Conservation (phyloP, 2,329 filamentous ascomycete species). For the Zasmidium cellare region DNA sequence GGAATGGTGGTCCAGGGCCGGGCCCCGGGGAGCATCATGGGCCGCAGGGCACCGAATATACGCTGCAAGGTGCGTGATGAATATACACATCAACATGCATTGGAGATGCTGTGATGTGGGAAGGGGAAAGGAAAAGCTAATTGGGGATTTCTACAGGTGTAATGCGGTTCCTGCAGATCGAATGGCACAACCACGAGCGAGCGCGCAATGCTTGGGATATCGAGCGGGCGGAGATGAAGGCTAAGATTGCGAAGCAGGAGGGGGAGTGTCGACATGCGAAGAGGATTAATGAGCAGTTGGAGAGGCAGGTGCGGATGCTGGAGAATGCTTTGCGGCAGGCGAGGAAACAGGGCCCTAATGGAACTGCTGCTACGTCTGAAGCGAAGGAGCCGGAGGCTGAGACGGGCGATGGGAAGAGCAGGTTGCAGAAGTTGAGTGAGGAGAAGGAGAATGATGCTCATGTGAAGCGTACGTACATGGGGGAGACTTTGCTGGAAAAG, state of each 20-base stretch:
- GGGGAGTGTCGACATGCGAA: slow-evolving; percentile 85
- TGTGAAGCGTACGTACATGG: slow-evolving; percentile 23
- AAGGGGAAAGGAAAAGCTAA: slow-evolving; percentile 22
- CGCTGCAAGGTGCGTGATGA: slow-evolving; percentile 64
- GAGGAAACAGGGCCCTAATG: slow-evolving; percentile 57
- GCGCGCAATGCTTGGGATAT: slow-evolving; percentile 99
- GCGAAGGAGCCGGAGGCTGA: slow-evolving; percentile 16
- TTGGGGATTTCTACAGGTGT: slow-evolving; percentile 65
- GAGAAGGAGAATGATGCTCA: slow-evolving; percentile 20
- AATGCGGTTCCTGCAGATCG: slow-evolving; percentile 98
- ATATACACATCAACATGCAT: neutral
- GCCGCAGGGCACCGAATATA: slow-evolving; percentile 68
- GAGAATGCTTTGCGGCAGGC: slow-evolving; percentile 87
- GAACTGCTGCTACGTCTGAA: slow-evolving; percentile 21
- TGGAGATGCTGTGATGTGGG: neutral
- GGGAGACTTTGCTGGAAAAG: neutral
- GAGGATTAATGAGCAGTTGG: slow-evolving; percentile 82
- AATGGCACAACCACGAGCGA: slow-evolving; percentile 98
- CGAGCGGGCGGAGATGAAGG: slow-evolving; percentile 98
- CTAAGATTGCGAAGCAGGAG: slow-evolving; percentile 90
- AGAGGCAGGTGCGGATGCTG: slow-evolving; percentile 85
- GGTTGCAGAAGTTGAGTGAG: slow-evolving; percentile 32
- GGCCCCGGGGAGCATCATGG: slow-evolving; percentile 48
- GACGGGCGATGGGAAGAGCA: slow-evolving; percentile 33
- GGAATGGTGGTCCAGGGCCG: slow-evolving; percentile 55